Evolutionary conservation across 2,329 filamentous ascomycete species (phyloP).

Genomic region (Alternaria arborescens): DNA sequence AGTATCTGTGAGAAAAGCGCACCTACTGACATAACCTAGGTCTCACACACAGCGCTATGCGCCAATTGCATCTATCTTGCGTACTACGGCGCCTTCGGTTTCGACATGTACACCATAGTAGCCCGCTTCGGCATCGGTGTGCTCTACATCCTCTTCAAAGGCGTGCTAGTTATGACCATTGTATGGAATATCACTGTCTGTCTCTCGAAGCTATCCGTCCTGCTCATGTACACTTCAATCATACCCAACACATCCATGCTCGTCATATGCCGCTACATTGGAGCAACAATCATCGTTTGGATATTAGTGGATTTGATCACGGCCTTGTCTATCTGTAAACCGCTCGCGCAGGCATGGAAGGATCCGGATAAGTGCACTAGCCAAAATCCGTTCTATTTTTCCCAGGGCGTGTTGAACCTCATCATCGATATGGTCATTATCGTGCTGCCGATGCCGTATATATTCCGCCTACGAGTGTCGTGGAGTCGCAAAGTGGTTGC

Average conservation of each 20-base stretch:
- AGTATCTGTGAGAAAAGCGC: background rate
- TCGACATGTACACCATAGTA: background rate
- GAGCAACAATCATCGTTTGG: background rate
- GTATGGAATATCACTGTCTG: background rate
- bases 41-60: background rate
- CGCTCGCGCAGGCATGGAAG: background rate
- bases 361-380: background rate
- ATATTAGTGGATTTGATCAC: background rate
- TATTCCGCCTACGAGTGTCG: background rate
- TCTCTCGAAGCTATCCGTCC: background rate
- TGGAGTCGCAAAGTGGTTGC: background rate
- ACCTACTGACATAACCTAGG: background rate
- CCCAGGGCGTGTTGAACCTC: background rate
- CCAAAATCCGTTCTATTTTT: background rate
- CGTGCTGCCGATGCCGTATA: background rate
- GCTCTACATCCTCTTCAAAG: background rate
- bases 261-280: background rate
- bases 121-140: background rate
- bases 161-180: background rate
- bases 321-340: background rate
- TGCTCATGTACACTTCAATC: background rate
- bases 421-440: background rate
- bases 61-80: background rate
- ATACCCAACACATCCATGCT: slow-evolving; percentile 2
- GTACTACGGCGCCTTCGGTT: background rate